Conservation (phyloP, 306 rosid species). For the Fragaria nilgerrensis region DNA sequence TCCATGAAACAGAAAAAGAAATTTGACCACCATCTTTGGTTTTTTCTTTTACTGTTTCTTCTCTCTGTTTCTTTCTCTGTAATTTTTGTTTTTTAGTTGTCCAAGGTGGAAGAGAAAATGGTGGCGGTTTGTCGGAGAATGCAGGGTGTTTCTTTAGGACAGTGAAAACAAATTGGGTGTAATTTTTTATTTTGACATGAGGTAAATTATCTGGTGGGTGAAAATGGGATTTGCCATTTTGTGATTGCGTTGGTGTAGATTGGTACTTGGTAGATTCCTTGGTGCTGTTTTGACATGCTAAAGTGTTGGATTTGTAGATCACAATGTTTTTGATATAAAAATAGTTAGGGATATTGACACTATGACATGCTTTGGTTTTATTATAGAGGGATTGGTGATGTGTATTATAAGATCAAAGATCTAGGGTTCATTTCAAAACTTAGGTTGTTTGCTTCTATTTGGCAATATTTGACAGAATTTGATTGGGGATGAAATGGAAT, state of each 20-base stretch:
- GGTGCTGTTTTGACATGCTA: not conserved
- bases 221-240: not conserved
- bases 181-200: not conserved
- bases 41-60: slow-evolving; percentile 18
- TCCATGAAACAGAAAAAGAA: slow-evolving; percentile 32
- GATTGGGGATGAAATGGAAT: too few species aligned
- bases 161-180: not conserved
- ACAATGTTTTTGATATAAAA: not conserved
- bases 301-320: not conserved
- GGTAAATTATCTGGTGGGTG: not conserved
- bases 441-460: too few species aligned
- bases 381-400: not conserved
- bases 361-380: not conserved
- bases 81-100: slow-evolving; percentile 10
- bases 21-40: slow-evolving; percentile 28
- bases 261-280: not conserved
- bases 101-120: slow-evolving; percentile 37
- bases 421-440: not conserved
- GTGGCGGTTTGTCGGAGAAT: slow-evolving; percentile 39
- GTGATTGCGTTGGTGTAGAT: not conserved
- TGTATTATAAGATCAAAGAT: not conserved
- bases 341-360: not conserved
- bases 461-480: too few species aligned
- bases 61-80: not conserved
- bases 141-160: slow-evolving; percentile 30